Percentiles rank a stretch among this genome's conserved stretches.
Evolutionary conservation across 352 stramenopile species (phyloP).

Genomic region (Blastocystis sp.): DNA sequence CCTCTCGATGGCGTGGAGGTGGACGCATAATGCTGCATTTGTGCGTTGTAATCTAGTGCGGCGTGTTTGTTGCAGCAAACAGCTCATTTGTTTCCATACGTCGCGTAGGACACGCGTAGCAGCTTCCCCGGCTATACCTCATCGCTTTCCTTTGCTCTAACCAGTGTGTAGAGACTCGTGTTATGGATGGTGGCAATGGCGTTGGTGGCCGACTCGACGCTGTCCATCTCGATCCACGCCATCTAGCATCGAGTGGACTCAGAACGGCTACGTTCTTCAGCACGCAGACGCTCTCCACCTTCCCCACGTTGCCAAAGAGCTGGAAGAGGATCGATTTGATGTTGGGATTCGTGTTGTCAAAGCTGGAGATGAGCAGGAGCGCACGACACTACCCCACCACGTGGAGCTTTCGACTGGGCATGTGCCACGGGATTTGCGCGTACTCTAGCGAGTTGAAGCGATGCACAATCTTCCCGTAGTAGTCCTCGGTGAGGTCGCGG

Average conservation of each 20-base stretch:
- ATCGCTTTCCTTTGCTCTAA: neutral
- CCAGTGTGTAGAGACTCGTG: slow-evolving; percentile 30
- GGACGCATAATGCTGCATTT: neutral
- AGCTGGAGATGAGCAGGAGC: neutral
- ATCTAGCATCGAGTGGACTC: slow-evolving; percentile 21
- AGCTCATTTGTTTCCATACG: slow-evolving; percentile 48
- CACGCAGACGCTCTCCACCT: slow-evolving; percentile 42
- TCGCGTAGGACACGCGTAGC: slow-evolving; percentile 63
- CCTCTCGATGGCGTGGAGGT: neutral
- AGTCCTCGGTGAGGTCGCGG: slow-evolving; percentile 66
- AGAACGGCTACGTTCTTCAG: slow-evolving; percentile 52
- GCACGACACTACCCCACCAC: slow-evolving; percentile 31
- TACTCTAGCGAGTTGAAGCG: slow-evolving; percentile 64
- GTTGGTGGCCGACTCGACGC: slow-evolving; percentile 36
- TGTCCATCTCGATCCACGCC: slow-evolving; percentile 65
- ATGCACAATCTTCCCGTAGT: slow-evolving; percentile 67
- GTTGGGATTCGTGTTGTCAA: slow-evolving; percentile 42
- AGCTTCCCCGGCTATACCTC: slow-evolving; percentile 55
- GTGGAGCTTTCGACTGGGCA: slow-evolving; percentile 36
- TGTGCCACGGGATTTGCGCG: slow-evolving; percentile 57
- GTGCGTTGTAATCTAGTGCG: neutral
- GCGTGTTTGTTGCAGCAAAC: slow-evolving; percentile 2
- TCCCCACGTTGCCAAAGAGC: slow-evolving; percentile 42
- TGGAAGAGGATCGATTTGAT: slow-evolving; percentile 36
- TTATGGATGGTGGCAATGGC: slow-evolving; percentile 62